Percentiles rank a stretch among this genome's conserved stretches.
These are phyloP conservation scores for Coemansia sp. DNA, from an alignment of 192 early-diverging fungal genomes.

Conservation along the genomic window DNA sequence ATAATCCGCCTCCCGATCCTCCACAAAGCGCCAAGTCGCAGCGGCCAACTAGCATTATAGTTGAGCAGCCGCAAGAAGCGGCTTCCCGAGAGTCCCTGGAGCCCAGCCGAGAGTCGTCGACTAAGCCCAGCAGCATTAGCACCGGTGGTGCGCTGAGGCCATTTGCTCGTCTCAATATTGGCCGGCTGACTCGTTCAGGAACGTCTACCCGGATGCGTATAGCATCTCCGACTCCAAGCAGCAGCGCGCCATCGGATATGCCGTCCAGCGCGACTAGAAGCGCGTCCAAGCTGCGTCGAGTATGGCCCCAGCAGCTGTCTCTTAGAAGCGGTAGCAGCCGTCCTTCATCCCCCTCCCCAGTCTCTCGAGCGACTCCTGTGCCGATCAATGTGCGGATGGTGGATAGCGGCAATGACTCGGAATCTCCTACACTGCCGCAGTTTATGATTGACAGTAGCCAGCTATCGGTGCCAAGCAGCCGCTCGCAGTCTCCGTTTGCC, in stretches of 20 bases:
- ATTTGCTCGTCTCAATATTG: constrained; percentile 28
- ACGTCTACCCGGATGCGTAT: no score
- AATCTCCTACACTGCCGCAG: neutral
- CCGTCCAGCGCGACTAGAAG: no score
- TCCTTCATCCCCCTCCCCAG: constrained; percentile 8
- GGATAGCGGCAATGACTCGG: constrained; percentile 12
- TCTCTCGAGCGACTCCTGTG: neutral
- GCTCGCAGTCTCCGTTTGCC: constrained; percentile 3
- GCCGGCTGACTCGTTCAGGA: constrained; percentile 11
- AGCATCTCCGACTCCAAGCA: no score
- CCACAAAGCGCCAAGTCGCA: constrained; percentile 1
- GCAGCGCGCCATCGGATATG: no score
- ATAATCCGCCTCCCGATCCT: constrained; percentile 35
- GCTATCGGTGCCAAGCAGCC: neutral
- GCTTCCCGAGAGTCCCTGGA: neutral
- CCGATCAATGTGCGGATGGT: constrained; percentile 15
- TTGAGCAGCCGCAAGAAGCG: neutral
- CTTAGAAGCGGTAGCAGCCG: constrained; percentile 10
- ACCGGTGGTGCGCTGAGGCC: constrained; percentile 14
- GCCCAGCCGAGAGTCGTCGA: constrained; percentile 9
- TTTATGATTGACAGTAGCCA: constrained; percentile 22
- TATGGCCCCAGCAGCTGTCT: constrained; percentile 1
- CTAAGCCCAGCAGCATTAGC: constrained; percentile 17
- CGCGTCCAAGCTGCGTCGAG: neutral
- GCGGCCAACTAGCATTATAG: neutral